Evolutionary conservation across 495 filamentous ascomycete genomes (phyloP).

Genomic region (Penicillium ochrochloron): DNA sequence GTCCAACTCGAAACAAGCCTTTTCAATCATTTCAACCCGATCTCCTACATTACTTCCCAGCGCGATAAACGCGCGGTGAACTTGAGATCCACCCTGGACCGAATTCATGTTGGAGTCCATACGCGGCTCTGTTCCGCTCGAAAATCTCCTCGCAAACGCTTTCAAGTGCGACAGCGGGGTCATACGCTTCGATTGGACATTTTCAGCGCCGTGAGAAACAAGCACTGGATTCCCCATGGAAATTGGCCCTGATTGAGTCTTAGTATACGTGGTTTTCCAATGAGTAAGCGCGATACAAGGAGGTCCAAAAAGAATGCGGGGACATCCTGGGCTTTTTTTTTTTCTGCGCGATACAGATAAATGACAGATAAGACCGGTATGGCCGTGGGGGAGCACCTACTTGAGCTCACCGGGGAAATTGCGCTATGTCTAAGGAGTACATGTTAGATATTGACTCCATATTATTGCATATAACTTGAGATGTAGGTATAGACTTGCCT

Average conservation of each 20-base stretch:
- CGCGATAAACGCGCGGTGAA: constrained; percentile 76
- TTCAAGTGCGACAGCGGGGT: constrained; percentile 22
- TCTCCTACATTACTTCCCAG: constrained; percentile 94
- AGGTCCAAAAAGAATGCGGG: constrained; percentile 7
- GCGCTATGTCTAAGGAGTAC: constrained; percentile 5
- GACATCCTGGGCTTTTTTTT: constrained; percentile 2
- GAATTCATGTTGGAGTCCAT: constrained; percentile 35
- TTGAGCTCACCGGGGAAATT: constrained; percentile 13
- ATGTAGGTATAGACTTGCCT: constrained; percentile 17
- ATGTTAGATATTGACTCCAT: constrained; percentile 6
- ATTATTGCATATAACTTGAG: constrained; percentile 4
- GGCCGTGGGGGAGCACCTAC: constrained; percentile 22
- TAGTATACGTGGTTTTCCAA: constrained; percentile 7
- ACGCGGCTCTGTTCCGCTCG: constrained; percentile 23
- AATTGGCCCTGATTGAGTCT: constrained; percentile 14
- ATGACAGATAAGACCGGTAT: constrained; percentile 21
- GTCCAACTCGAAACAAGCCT: constrained; percentile 78
- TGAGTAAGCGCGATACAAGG: background rate
- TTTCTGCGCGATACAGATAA: constrained; percentile 27
- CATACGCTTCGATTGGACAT: constrained; percentile 20
- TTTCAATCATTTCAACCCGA: constrained; percentile 78
- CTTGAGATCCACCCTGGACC: constrained; percentile 17
- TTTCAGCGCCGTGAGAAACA: constrained; percentile 16
- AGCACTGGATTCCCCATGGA: constrained; percentile 16
- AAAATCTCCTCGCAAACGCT: constrained; percentile 30